Evolutionary conservation across 2,329 filamentous ascomycete genomes (phyloP).

Genomic region (Cercospora sojina): DNA sequence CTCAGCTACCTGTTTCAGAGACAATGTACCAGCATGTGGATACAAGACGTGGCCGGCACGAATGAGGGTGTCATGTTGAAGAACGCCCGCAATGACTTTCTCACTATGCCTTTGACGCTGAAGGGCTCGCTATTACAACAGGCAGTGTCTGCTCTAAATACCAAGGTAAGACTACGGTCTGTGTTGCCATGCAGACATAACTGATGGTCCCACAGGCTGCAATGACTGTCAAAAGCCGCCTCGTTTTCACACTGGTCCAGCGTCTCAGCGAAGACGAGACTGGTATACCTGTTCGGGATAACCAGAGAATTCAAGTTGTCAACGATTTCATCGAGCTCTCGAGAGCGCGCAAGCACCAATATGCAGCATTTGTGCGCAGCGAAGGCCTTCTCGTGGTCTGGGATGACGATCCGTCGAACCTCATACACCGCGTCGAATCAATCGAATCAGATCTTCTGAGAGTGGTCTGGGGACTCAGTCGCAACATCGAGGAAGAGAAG

Average conservation of each 20-base stretch:
- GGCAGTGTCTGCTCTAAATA: not conserved
- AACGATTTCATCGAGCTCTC: slow-evolving; percentile 69
- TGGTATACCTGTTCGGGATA: slow-evolving; percentile 73
- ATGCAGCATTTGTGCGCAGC: slow-evolving; percentile 72
- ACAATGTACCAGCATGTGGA: slow-evolving; percentile 72
- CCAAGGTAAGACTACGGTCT: not conserved
- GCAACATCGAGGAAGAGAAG: slow-evolving; percentile 54
- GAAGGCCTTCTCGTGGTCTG: slow-evolving; percentile 73
- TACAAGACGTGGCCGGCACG: slow-evolving; percentile 66
- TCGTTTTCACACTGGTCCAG: slow-evolving; percentile 74
- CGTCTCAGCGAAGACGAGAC: slow-evolving; percentile 67
- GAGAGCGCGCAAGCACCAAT: slow-evolving; percentile 73
- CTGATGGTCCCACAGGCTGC: slow-evolving; percentile 53
- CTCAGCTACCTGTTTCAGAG: slow-evolving; percentile 78
- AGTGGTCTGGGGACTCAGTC: slow-evolving; percentile 66
- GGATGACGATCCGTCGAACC: slow-evolving; percentile 72
- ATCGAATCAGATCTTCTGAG: slow-evolving; percentile 78
- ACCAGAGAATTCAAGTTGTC: slow-evolving; percentile 72
- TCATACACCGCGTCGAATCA: slow-evolving; percentile 66
- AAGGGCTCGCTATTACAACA: not conserved
- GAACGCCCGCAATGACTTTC: slow-evolving; percentile 50
- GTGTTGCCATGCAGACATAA: not conserved
- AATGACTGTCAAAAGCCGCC: slow-evolving; percentile 77
- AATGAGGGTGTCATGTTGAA: slow-evolving; percentile 71
- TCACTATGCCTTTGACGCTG: not conserved